phyloP scores from a whole-genome alignment of 2,329 filamentous ascomycete species.

The Pyrenochaeta sp. region DNA sequence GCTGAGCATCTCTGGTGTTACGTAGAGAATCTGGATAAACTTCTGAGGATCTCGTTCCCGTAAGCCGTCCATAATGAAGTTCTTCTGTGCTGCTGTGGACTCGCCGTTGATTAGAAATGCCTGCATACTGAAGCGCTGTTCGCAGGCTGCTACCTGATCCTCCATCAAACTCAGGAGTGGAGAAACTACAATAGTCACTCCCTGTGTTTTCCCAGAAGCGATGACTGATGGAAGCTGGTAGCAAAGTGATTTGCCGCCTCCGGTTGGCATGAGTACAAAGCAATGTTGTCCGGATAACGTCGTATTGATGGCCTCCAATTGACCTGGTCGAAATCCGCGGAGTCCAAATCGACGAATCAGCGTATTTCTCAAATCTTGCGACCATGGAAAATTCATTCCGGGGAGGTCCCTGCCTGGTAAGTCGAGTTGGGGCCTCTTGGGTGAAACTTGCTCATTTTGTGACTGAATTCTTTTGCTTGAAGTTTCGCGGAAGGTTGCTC shows the following conservation, averaged over 20 bases:
- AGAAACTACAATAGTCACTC: conserved; percentile 94
- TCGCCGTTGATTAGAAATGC: conserved; percentile 86
- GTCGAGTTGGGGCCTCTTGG: conserved; percentile 37
- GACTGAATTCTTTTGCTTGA: conserved; percentile 28
- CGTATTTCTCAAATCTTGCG: conserved; percentile 80
- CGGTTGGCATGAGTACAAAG: conserved; percentile 97
- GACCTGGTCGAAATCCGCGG: conserved; percentile 86
- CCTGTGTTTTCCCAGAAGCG: conserved; percentile 78
- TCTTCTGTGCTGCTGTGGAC: conserved; percentile 68
- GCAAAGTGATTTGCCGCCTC: conserved; percentile 94
- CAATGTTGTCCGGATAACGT: conserved; percentile 87
- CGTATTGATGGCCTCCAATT: conserved; percentile 94
- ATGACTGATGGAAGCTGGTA: conserved; percentile 94
- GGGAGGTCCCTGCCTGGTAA: conserved; percentile 52
- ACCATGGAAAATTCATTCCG: conserved; percentile 70
- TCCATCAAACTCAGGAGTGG: conserved; percentile 96
- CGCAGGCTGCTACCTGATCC: conserved; percentile 84
- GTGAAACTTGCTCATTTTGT: conserved; percentile 28
- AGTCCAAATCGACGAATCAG: conserved; percentile 86
- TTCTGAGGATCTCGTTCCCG: conserved; percentile 72
- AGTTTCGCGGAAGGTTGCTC: conserved; percentile 45
- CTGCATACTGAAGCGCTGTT: conserved; percentile 75
- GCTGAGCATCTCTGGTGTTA: conserved; percentile 96
- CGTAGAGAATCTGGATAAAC: conserved; percentile 86
- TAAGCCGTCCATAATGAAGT: conserved; percentile 71